Base-by-base conservation (phyloP, 2,329 filamentous ascomycete species). In the Diaporthe nobilis region DNA sequence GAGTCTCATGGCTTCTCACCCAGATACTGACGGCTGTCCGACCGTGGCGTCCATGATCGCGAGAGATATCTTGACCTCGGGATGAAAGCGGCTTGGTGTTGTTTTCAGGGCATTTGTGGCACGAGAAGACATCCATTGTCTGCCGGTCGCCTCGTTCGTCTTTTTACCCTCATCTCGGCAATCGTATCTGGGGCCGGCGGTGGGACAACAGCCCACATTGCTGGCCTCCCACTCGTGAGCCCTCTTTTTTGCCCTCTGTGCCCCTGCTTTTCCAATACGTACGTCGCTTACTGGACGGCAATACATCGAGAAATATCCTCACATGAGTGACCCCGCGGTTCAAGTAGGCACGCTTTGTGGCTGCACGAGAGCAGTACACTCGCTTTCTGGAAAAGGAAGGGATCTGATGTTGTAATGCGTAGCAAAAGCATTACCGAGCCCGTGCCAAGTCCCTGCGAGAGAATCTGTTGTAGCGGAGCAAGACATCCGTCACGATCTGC, bases 131-230 rank as follows among this genome's bases (percentile, higher is more conserved):
- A 44, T 9, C n/a, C 37, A 28, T 44, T 25, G 37, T 28, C 58
- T 61, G 58, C 37, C 37, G 37, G 58, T 25, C 37, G 37, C 37
- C 37, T 39, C 37, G 10, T 61, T 61, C 22, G 37, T 28, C 12
- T 42, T 61, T 42, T 25, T 42, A 17, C n/a, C 25, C 57, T 37
- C 34, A 25, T 61, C 34, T 61, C 57, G 42, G 61, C 42, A 34
- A 25, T 47, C 17, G 42, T 22, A 47, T 65, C 61, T 22, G 42
- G 44, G 13, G 42, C 61, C 28, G 61, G 25, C 28, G n/a, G 25
- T 49, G 42, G 61, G 42, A 49, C 25, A 49, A 65, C 42, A 65
- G 42, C 61, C 42, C 42, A 49, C 25, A 20, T 34, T 49, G 61
- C 25, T 47, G 28, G n/a, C 61, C 42, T 49, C 42, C 17, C 58